Conservation (phyloP, 2,329 filamentous ascomycete genomes). For the Xylariaceae sp. region DNA sequence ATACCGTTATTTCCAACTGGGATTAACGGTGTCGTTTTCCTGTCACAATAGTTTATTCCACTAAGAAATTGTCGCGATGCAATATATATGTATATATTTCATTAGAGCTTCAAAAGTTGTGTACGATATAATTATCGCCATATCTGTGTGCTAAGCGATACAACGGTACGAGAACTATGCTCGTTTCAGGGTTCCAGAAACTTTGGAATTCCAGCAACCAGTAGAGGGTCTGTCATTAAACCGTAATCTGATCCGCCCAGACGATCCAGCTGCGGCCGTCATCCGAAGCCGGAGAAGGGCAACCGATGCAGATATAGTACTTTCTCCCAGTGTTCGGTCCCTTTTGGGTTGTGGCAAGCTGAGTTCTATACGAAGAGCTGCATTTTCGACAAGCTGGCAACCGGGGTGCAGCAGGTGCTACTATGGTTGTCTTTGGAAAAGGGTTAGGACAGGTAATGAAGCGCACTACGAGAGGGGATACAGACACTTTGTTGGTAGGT, state of each 20-base stretch:
- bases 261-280: slow-evolving; percentile 6
- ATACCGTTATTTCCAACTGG: no score
- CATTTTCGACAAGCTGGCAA: slow-evolving; percentile 6
- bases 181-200: no score
- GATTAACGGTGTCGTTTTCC: no score
- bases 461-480: not conserved
- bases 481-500: not conserved
- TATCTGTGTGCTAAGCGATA: no score
- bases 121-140: not conserved
- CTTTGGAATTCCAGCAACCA: not conserved
- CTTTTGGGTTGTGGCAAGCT: not conserved
- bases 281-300: not conserved
- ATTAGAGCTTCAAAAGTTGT: not conserved
- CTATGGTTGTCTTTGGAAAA: not conserved
- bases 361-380: slow-evolving; percentile 2
- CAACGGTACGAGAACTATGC: no score
- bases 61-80: not conserved
- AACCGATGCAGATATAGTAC: slow-evolving; percentile 7
- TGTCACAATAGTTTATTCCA: slow-evolving; percentile 2
- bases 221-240: not conserved
- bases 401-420: not conserved
- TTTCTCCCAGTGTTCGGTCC: not conserved
- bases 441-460: not conserved
- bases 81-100: no score
- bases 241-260: slow-evolving; percentile 7